Percentiles rank a stretch among this genome's conserved stretches.
These are phyloP conservation scores for Rhododendron ovatum DNA, from an alignment of 148 eudicot species.

Conservation along the genomic window DNA sequence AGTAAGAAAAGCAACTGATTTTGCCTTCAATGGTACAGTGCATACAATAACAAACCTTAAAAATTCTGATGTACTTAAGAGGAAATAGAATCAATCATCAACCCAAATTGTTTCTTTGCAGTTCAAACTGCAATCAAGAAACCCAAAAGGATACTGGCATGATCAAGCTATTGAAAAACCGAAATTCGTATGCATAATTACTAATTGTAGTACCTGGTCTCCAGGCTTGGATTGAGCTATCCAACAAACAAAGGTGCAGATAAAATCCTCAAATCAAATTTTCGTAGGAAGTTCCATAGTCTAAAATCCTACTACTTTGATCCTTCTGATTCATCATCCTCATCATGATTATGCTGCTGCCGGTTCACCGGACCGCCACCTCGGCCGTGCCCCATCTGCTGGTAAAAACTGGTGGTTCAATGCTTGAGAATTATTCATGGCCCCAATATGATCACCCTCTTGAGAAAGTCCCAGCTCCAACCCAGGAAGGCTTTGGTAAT, in stretches of 20 bases:
- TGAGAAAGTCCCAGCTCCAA: conserved; percentile 41
- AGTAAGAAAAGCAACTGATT: not conserved
- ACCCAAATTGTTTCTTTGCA: not conserved
- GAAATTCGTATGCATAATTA: not conserved
- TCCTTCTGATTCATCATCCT: conserved; percentile 23
- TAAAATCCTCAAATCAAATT: not conserved
- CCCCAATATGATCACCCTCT: conserved; percentile 28
- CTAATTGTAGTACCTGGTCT: not conserved
- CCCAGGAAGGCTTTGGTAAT: conserved; percentile 22
- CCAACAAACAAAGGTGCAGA: conserved; percentile 3
- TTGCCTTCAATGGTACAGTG: not conserved
- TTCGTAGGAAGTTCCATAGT: not conserved
- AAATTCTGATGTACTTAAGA: not conserved
- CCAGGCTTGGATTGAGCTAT: not conserved
- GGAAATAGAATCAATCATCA: conserved; percentile 2
- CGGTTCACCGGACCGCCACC: conserved; percentile 9
- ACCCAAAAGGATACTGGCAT: not conserved
- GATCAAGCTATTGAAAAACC: not conserved
- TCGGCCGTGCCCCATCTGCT: conserved; percentile 25
- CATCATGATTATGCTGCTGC: conserved; percentile 18
- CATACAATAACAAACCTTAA: conserved; percentile 7
- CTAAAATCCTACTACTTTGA: not conserved
- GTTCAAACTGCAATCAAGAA: not conserved
- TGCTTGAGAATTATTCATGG: conserved; percentile 16
- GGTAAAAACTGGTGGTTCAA: conserved; percentile 30